Evolutionary conservation across 805 yeast genomes (phyloP), one percentile per base, ranked within the genome.

Genomic region (Candida maesae): DNA sequence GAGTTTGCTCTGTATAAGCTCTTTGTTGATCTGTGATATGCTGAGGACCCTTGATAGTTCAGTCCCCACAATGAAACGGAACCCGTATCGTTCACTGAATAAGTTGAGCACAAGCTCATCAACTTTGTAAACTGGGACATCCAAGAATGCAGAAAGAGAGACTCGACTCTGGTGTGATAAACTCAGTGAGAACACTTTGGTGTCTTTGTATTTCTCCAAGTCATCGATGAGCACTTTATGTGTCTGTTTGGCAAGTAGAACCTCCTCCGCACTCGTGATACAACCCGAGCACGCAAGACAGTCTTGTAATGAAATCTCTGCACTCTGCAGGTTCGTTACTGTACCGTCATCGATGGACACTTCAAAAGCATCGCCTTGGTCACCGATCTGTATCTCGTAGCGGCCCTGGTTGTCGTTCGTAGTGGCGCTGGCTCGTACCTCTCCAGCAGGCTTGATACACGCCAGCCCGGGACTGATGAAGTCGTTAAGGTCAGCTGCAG

Each of bases 251-350:
- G 95, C 87, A 30, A 93, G 84, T 34, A 93, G 66, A 6, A 93
- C 88, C 47, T 91, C 96, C 59, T 93, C 99, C n/a, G 96, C 95
- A 5, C 96, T 85, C 0, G 99, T 93, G 40, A 93, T 88, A 61
- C 99, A 93, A 1, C 99, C 99, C 8, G 95, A 80, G 58, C 99
- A 93, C 0, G 99, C 99, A 39, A 93, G 68, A 63, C 99, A 93
- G 66, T 93, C 99, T 15, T 89, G 81, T 37, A 93, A 65, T 2
- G 93, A 84, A 35, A 93, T 91, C 49, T 85, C 91, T 0, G 97
- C 98, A 38, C 88, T 80, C 20, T 81, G 73, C 6, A 88, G 66
- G 15, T 68, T 48, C 10, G 36, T 42, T 1, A 72, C 69, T 4
- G 70, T 56, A 6, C 66, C 65, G 18, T 78, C 79, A 45, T 78